Base-by-base conservation (phyloP, 164 flowering plant species). In the Aristolochia contorta region DNA sequence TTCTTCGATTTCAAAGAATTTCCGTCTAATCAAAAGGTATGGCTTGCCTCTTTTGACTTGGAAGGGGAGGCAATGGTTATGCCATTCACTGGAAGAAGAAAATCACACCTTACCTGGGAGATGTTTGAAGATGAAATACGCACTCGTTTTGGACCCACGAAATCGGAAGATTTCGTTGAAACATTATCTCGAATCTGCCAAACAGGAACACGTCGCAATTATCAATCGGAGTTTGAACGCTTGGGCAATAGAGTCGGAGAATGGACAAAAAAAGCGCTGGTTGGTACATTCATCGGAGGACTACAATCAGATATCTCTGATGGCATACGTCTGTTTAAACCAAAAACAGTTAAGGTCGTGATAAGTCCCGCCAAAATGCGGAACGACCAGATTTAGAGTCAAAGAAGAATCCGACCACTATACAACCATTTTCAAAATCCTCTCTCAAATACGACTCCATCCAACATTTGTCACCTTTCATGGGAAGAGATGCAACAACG, bases 21-120 rank as follows among this genome's bases (percentile, higher is more conserved):
- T 22, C 0, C n/a, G 15, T 16, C 10, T 15, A 12, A 13, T 3
- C 57, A 55, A 27, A 55, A 25, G 57, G 37, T 55, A 2, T 18
- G 13, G 0, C 3, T 55, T 6, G 57, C 57, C 24, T 0, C 57
- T 55, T 25, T 6, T 14, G 33, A 55, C 19, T 13, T 55, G 7
- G 57, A 55, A 55, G 57, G 57, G 19, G 57, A 25, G 18, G 57
- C 57, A 27, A 33, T 55, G 57, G 57, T 16, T 55, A 4, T 33
- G 7, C 10, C 7, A 6, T 14, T 6, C 57, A 0, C 24, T 10
- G 4, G 5, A 22, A 3, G 33, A 32, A 32, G 57, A 55, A 55
- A 16, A 33, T 13, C 32, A 23, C 6, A 33, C 3, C 16, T 57
- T 10, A 6, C 32, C 15, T 55, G 57, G 32, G 37, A 55, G 14